Base-by-base conservation (phyloP, 768 basidiomycete genomes). In the Amanita molliuscula region DNA sequence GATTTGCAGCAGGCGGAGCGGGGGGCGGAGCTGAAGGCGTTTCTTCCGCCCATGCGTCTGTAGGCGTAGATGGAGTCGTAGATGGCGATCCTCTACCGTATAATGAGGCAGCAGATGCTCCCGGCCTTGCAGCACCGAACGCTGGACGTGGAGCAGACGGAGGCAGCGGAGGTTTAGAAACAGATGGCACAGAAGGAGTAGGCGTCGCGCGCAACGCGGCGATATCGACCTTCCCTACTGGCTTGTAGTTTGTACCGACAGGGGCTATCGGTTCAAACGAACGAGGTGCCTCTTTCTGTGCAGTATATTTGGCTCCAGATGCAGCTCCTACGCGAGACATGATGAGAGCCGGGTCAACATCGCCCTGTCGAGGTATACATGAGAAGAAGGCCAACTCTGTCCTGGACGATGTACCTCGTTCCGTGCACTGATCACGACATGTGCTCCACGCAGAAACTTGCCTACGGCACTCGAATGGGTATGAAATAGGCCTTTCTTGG, bases 401-500 rank as follows among this genome's bases (percentile, higher is more conserved):
- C 15, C n/a, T 41, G 11, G 26, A 55, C 47, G 7, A 63, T 74
- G 18, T 29, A 88, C 88, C 75, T 94, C 91, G 56, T 87, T 88
- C 49, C 92, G 77, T 13, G 92, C 92, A 56, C 70, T 87, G 66
- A 94, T 77, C 18, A 88, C 85, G 55, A 94, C 84, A 61, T 95
- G 92, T 0, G 84, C 78, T 35, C 88, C 89, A 5, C 81, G 81
- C 40, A 98, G 73, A 64, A 85, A 94, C 50, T 72, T 78, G 36
- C 82, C 76, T 7, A 98, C 86, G 1, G 90, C 76, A 40, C 77
- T 75, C 6, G 91, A 80, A 64, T 97, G 94, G 6, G 81, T 84
- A 60, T 90, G 84, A 70, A 95, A 95, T 20, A 96, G 73, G 6
- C 95, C 95, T 64, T 98, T 98, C 66, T 88, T 85, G 16, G 74